Evolutionary conservation across 768 basidiomycete species (phyloP), one percentile per base, ranked within the genome.

Genomic region (Trametes maxima): DNA sequence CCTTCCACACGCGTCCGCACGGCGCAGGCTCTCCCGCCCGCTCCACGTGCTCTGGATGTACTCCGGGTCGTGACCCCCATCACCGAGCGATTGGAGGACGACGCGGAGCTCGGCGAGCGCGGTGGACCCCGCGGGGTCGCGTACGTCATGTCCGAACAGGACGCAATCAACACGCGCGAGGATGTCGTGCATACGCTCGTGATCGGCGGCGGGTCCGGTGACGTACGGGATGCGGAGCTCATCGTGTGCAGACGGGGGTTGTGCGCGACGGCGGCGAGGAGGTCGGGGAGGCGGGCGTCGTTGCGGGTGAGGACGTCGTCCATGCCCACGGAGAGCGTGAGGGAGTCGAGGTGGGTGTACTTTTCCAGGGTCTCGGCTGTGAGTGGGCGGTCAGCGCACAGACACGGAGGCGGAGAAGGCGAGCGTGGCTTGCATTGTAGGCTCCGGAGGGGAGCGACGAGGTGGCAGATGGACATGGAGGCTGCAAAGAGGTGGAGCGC

Each of bases 271-370:
- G 24, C 40, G n/a, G 14, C 40, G 25, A 58, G 19, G 24, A 58
- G 2, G 19, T 58, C 57, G 2, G 57, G 48, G 40, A 58, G 57
- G 16, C 28, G 39, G 1, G 24, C 25, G 40, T 35, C 43, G 11
- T 51, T 17, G 14, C 33, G 48, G 16, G 49, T 50, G 28, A 44
- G 11, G 36, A 47, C 13, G 48, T 50, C 57, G 57, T 58, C 57
- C 13, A 50, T 22, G 28, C 57, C 47, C n/a, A 50, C 40, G 39
- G 19, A 45, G 28, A 62, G 43, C 19, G 40, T 37, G 43, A 62
- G 60, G 7, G 54, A 51, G 4, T 28, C n/a, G 42, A 62, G 40
- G 33, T 43, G 43, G 33, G 48, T 49, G 42, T 62, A 62, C 8
- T 39, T 24, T 17, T 36, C 42, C 35, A 62, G 39, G 11, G n/a